phyloP scores from a whole-genome alignment of 345 rosid genomes.

The Eucalyptus pauciflora region DNA sequence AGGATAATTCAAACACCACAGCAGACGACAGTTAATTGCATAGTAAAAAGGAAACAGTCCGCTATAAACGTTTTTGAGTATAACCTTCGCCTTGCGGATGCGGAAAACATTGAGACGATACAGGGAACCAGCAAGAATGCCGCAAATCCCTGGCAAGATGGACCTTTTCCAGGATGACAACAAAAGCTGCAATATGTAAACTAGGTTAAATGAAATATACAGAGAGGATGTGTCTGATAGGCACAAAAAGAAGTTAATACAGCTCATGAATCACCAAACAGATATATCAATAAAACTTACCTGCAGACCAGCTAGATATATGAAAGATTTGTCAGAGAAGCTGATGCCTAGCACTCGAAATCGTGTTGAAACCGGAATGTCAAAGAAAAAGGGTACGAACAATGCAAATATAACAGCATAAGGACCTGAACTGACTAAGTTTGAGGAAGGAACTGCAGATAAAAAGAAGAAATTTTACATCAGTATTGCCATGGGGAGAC shows the following conservation, averaged over 20 bases:
- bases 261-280: neutral
- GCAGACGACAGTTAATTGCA: neutral
- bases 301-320: conserved; percentile 96
- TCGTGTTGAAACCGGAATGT: conserved; percentile 87
- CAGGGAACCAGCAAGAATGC: conserved; percentile 81
- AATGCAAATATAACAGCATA: conserved; percentile 89
- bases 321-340: conserved; percentile 85
- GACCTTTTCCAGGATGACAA: conserved; percentile 88
- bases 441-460: conserved; percentile 49
- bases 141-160: conserved; percentile 70
- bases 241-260: neutral
- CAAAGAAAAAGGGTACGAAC: conserved; percentile 76
- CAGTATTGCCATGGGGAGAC: neutral
- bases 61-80: neutral
- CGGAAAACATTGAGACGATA: conserved; percentile 65
- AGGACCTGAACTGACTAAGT: conserved; percentile 68
- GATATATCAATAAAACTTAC: conserved; percentile 19
- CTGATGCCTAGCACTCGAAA: conserved; percentile 55
- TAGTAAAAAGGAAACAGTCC: neutral
- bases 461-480: neutral
- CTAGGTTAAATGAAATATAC: neutral
- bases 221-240: neutral
- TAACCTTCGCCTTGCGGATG: conserved; percentile 86
- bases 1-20: neutral
- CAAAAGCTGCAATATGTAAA: conserved; percentile 58